Evolutionary conservation across 2,329 filamentous ascomycete genomes (phyloP).

Genomic region (Colletotrichum shisoi): DNA sequence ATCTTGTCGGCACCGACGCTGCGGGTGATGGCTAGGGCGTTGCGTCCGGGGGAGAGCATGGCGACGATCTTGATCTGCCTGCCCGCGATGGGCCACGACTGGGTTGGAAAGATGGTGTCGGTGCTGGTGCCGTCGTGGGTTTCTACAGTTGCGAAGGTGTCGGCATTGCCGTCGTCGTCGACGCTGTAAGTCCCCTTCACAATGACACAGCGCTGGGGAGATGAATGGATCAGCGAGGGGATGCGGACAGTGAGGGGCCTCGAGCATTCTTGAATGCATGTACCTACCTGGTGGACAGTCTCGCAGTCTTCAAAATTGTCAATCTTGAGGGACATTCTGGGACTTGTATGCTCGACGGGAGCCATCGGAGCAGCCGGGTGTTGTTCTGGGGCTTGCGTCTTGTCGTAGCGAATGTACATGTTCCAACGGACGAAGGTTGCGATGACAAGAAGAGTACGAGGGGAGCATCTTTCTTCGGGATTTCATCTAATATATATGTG

Average conservation of each 20-base stretch:
- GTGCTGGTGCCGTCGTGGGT: conserved; percentile 1
- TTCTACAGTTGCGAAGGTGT: conserved; percentile 13
- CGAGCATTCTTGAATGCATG: not conserved
- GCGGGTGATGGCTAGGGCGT: conserved; percentile 19
- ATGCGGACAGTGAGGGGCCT: no score
- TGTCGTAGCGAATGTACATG: conserved; percentile 7
- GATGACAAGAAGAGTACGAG: not conserved
- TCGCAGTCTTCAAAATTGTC: conserved; percentile 19
- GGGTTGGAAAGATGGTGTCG: conserved; percentile 21
- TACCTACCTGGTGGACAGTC: conserved; percentile 33
- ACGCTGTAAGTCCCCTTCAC: conserved; percentile 16
- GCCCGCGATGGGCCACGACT: conserved; percentile 24
- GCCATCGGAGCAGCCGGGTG: not conserved
- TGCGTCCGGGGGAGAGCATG: conserved; percentile 27
- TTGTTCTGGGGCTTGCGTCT: not conserved
- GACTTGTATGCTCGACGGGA: not conserved
- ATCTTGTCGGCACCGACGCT: not conserved
- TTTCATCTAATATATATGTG: not conserved
- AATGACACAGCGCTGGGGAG: conserved; percentile 23
- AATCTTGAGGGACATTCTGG: conserved; percentile 4
- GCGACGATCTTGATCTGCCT: conserved; percentile 25
- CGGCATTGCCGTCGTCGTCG: not conserved
- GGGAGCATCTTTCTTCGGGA: not conserved
- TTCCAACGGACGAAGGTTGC: not conserved
- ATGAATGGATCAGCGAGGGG: not conserved